Base-by-base conservation (phyloP, 768 basidiomycete genomes). In the Lentinus brumalis region DNA sequence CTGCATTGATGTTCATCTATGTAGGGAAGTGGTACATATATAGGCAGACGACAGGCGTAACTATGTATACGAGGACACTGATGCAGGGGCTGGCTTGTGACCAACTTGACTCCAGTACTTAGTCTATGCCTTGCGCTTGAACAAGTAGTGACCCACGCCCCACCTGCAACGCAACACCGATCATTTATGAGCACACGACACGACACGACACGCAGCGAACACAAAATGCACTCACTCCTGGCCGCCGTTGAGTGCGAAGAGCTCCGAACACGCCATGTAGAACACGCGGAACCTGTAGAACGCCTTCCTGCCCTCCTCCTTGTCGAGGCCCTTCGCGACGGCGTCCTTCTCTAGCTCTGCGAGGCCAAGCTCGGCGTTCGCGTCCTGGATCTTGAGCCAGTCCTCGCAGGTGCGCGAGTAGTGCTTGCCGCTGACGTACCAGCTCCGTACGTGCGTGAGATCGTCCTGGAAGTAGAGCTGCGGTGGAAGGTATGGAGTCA, bases 261-360 rank as follows among this genome's bases (percentile, higher is more conserved):
- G 76, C 69, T 89, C 88, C 1, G 85, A 84, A 65, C 86, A 87
- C 10, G 87, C 86, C 71, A 89, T 79, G 68, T 86, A 89, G 71
- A 90, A 90, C 11, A 89, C 85, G 15, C 87, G 77, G 70, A 88
- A 88, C 61, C 83, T 74, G 64, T 86, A 81, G 69, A 85, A 91
- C 31, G 79, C 77, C 71, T 85, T 87, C n/a, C 71, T 72, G 0
- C 82, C 86, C 65, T 86, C 83, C n/a, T 75, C 77, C 15, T 73
- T 71, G 1, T 71, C 69, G 21, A 79, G 69, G 1, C 83, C 84
- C 57, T 82, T 82, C 15, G 72, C 69, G 9, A 71, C 66, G 11
- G 86, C 82, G 61, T 83, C 83, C 16, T 74, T 72, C 59, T 79
- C 75, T 9, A 87, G 77, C 40, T 81, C 79, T 57, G 74, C 71